Conservation (phyloP, 345 rosid genomes). For the Brassica nigra region DNA sequence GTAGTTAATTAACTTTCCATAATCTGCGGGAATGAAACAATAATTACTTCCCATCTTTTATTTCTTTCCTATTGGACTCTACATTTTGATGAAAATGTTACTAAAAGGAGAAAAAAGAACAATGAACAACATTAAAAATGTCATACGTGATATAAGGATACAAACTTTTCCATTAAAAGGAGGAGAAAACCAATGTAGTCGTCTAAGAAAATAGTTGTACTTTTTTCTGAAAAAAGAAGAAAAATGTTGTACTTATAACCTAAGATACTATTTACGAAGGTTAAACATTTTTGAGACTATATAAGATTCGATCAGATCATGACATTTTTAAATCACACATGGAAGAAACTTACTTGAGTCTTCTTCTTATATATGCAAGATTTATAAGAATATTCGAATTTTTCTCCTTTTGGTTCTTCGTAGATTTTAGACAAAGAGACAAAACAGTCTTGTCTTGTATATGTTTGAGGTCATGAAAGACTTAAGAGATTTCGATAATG, state of each 20-base stretch:
- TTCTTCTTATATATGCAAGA: constrained; percentile 26
- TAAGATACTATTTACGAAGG: background rate
- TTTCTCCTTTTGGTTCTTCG: constrained; percentile 15
- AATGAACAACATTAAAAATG: background rate
- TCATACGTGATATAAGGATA: constrained; percentile 9
- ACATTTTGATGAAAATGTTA: constrained; percentile 7
- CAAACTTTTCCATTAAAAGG: constrained; percentile 2
- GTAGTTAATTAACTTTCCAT: constrained; percentile 15
- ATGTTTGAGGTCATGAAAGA: constrained; percentile 20
- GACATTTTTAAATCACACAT: background rate
- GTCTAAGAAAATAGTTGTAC: background rate
- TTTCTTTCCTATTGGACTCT: background rate
- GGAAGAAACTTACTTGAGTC: constrained; percentile 33
- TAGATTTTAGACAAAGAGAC: constrained; percentile 29
- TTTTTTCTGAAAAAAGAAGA: background rate
- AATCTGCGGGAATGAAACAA: constrained; percentile 12
- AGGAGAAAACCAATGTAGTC: background rate
- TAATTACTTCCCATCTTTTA: constrained; percentile 3
- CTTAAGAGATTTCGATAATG: constrained; percentile 25
- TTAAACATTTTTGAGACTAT: background rate
- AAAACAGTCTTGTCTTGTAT: constrained; percentile 38
- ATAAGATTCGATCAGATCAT: constrained; percentile 1
- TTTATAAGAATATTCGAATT: constrained; percentile 1
- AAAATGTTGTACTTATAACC: background rate
- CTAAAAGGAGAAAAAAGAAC: background rate